Evolutionary conservation across 2,329 filamentous ascomycete genomes (phyloP).

Genomic region (Fusarium pseudograminearum): DNA sequence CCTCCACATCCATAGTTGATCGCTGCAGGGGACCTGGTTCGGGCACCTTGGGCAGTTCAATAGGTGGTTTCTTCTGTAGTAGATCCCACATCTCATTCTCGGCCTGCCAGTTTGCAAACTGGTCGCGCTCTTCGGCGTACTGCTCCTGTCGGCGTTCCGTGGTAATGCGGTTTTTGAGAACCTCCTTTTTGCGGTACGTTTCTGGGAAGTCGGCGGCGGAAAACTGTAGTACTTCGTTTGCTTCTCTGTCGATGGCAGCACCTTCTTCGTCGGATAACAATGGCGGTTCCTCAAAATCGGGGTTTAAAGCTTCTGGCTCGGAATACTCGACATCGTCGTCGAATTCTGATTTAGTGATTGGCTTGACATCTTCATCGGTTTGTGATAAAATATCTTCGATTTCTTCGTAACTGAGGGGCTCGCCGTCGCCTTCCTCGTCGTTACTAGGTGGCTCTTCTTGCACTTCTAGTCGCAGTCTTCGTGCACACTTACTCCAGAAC

Average conservation of each 20-base stretch:
- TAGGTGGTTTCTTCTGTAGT: constrained; percentile 55
- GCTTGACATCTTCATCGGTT: constrained; percentile 20
- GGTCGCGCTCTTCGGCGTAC: constrained; percentile 59
- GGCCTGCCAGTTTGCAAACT: constrained; percentile 54
- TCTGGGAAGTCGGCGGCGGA: constrained; percentile 57
- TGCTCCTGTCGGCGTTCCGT: constrained; percentile 58
- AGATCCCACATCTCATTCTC: constrained; percentile 62
- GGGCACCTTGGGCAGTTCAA: constrained; percentile 49
- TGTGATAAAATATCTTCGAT: constrained; percentile 29
- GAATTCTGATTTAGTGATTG: not conserved
- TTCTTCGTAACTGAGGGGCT: constrained; percentile 35
- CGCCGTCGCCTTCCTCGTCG: constrained; percentile 42
- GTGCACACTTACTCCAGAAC: constrained; percentile 63
- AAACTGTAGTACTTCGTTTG: constrained; percentile 58
- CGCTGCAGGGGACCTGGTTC: constrained; percentile 47
- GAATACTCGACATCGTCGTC: constrained; percentile 1
- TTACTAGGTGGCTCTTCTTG: constrained; percentile 52
- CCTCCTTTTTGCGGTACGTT: constrained; percentile 52
- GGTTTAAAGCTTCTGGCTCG: constrained; percentile 28
- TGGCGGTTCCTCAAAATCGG: constrained; percentile 31
- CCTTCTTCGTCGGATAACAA: constrained; percentile 46
- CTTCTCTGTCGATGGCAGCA: constrained; percentile 52
- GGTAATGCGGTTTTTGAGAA: constrained; percentile 55
- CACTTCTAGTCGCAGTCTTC: constrained; percentile 63
- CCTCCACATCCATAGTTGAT: constrained; percentile 52